Evolutionary conservation across 768 basidiomycete species (phyloP).

Genomic region (Xerocomellus dryophilus): DNA sequence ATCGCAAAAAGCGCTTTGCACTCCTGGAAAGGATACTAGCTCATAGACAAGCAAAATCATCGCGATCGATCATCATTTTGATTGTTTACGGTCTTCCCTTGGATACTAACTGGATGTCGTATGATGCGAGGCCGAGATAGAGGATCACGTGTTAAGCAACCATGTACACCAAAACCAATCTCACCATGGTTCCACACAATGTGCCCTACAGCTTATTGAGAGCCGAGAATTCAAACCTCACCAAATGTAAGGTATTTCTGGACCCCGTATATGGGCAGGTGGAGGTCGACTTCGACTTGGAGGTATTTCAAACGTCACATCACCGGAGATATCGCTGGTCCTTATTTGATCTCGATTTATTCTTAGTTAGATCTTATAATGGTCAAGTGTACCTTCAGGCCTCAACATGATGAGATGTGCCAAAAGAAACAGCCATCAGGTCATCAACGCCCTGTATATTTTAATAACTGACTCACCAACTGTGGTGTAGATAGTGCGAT

Average conservation of each 20-base stretch:
- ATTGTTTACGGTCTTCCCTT: background rate
- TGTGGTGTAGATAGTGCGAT: no score
- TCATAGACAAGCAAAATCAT: background rate
- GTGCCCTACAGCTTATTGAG: background rate
- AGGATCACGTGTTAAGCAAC: background rate
- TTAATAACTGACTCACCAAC: no score
- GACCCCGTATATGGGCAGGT: no score
- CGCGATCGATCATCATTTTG: no score
- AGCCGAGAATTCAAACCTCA: background rate
- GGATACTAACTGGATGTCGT: background rate
- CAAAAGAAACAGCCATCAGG: background rate
- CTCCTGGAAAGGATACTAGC: background rate
- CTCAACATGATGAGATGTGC: background rate
- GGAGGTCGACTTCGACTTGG: background rate
- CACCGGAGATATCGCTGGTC: background rate
- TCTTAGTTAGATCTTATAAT: background rate
- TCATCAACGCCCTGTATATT: background rate
- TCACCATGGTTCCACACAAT: background rate
- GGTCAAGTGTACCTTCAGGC: background rate
- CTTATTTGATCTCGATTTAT: background rate
- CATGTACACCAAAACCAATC: no score
- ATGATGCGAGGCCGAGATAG: background rate
- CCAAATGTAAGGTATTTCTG: no score
- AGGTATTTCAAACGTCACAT: background rate
- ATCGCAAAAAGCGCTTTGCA: background rate